Evolutionary conservation across 768 basidiomycete species (phyloP).

Genomic region (Amyloporia xantha): DNA sequence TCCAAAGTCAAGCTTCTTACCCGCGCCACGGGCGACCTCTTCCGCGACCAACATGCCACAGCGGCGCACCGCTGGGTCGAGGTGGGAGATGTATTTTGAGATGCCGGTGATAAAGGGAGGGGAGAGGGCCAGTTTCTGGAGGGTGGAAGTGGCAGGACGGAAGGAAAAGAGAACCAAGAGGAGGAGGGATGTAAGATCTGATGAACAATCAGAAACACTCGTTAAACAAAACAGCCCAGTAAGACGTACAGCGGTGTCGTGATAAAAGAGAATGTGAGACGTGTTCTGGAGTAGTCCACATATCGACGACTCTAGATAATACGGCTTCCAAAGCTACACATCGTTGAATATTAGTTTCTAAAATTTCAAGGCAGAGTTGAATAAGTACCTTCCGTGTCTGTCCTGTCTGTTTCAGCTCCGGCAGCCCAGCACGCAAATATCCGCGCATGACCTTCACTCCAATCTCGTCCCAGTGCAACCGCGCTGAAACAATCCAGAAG

Average conservation of each 20-base stretch:
- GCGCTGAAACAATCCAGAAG: constrained; percentile 45
- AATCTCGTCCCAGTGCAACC: constrained; percentile 49
- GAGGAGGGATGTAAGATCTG: constrained; percentile 72
- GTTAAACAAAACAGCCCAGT: background rate
- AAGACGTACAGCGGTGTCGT: constrained; percentile 64
- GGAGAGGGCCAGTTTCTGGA: constrained; percentile 40
- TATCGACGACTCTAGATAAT: constrained; percentile 42
- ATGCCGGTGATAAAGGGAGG: constrained; percentile 62
- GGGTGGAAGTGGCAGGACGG: constrained; percentile 24
- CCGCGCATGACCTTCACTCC: constrained; percentile 52
- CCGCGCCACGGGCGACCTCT: constrained; percentile 52
- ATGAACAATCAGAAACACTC: constrained; percentile 2
- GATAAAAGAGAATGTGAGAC: constrained; percentile 73
- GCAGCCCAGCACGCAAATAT: constrained; percentile 69
- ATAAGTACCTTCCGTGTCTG: constrained; percentile 26
- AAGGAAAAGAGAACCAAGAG: constrained; percentile 61
- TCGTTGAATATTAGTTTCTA: background rate
- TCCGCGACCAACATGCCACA: constrained; percentile 95
- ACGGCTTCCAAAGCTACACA: constrained; percentile 40
- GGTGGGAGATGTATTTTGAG: constrained; percentile 69
- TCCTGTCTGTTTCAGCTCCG: constrained; percentile 31
- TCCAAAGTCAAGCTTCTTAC: constrained; percentile 70
- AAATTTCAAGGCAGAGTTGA: background rate
- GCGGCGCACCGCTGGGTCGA: constrained; percentile 67
- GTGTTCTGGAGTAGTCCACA: constrained; percentile 75